Conservation (phyloP, 106 monocot genomes). For the Chionographis japonica region DNA sequence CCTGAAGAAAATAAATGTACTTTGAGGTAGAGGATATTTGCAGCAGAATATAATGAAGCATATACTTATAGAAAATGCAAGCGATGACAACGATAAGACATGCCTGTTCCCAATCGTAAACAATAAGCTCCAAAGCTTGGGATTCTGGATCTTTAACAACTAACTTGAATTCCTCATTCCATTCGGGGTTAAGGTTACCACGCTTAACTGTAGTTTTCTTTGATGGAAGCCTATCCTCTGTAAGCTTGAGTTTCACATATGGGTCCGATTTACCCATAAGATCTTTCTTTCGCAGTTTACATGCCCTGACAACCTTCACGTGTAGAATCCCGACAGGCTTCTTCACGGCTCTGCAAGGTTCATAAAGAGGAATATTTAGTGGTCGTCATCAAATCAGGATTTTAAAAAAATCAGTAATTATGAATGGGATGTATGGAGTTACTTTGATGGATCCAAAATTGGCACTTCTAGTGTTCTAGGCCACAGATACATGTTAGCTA, state of each 20-base stretch:
- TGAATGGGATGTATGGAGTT: background rate
- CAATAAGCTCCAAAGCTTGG: slow-evolving; percentile 46
- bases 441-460: slow-evolving; percentile 57
- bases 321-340: slow-evolving; percentile 60
- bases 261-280: slow-evolving; percentile 64
- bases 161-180: slow-evolving; percentile 73
- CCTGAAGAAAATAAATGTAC: slow-evolving; percentile 20
- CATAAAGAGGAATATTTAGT: background rate
- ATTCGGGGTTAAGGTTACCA: slow-evolving; percentile 59
- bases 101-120: slow-evolving; percentile 73
- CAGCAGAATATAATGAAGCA: no score
- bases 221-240: slow-evolving; percentile 47
- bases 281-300: slow-evolving; percentile 57
- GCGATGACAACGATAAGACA: background rate
- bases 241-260: slow-evolving; percentile 52
- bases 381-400: background rate
- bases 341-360: slow-evolving; percentile 32
- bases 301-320: slow-evolving; percentile 45
- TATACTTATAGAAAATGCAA: background rate
- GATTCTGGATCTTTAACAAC: slow-evolving; percentile 52
- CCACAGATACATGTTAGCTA: slow-evolving; percentile 63
- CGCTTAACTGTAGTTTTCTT: slow-evolving; percentile 66
- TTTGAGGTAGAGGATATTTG: background rate
- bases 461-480: slow-evolving; percentile 54
- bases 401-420: background rate